Conservation (phyloP, 2,329 filamentous ascomycete species). For the Amauroascus niger region DNA sequence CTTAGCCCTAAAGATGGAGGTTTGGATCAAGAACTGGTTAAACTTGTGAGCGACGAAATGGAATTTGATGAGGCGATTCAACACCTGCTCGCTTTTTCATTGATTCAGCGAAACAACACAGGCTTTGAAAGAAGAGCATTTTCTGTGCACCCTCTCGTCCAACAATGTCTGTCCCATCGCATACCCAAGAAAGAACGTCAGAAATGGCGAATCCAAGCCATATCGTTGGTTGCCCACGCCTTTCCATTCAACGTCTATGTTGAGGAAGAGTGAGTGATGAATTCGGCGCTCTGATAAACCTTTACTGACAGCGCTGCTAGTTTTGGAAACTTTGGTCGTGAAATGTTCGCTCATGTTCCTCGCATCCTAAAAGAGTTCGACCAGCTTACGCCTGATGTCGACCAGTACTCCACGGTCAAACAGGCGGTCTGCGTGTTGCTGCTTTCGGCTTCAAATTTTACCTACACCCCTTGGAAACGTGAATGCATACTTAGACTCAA, state of each 20-base stretch:
- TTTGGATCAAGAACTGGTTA: slow-evolving; percentile 11
- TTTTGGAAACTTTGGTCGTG: background rate
- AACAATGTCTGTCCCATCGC: slow-evolving; percentile 13
- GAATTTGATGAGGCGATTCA: slow-evolving; percentile 15
- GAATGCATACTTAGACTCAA: slow-evolving; percentile 6
- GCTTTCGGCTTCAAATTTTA: slow-evolving; percentile 10
- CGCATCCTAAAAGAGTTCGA: slow-evolving; percentile 9
- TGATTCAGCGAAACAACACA: slow-evolving; percentile 14
- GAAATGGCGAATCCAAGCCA: slow-evolving; percentile 12
- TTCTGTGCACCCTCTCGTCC: slow-evolving; percentile 18
- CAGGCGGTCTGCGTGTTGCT: background rate
- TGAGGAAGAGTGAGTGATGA: background rate
- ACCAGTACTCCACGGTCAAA: background rate
- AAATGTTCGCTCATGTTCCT: slow-evolving; percentile 9
- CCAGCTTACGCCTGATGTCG: background rate
- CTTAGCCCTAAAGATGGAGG: slow-evolving; percentile 13
- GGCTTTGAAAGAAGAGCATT: slow-evolving; percentile 10
- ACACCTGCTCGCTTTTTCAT: slow-evolving; percentile 16
- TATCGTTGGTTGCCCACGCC: slow-evolving; percentile 14
- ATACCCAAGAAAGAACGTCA: background rate
- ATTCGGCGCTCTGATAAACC: background rate
- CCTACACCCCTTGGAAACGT: slow-evolving; percentile 5
- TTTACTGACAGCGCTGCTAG: background rate
- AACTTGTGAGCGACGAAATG: slow-evolving; percentile 14
- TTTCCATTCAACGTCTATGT: slow-evolving; percentile 7